Evolutionary conservation across 1,284 basidiomycete species (phyloP).

Genomic region (Puccinia brachypodii): DNA sequence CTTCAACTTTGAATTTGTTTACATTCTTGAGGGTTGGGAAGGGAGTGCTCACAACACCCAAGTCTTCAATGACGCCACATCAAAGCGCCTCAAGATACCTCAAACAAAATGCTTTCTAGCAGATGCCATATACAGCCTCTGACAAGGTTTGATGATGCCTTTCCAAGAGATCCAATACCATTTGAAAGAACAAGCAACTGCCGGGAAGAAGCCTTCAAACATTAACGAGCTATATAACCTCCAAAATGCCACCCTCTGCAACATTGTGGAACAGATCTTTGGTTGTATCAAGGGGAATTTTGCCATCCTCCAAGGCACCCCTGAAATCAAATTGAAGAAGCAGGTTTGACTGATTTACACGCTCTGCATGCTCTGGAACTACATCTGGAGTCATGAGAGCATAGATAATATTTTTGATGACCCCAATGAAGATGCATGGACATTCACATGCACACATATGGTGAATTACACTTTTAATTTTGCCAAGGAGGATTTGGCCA

Average conservation of each 20-base stretch:
- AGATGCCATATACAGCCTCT: background rate
- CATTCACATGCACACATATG: too few species aligned
- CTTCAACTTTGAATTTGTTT: conserved; percentile 6
- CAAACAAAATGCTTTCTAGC: background rate
- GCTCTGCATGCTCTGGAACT: background rate
- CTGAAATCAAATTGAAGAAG: background rate
- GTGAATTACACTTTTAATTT: too few species aligned
- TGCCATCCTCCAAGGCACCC: background rate
- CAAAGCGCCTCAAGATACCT: background rate
- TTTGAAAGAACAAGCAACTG: background rate
- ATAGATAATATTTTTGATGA: background rate
- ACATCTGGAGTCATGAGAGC: background rate
- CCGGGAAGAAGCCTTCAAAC: background rate
- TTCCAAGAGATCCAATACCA: background rate
- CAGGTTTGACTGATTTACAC: background rate
- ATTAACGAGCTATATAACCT: background rate
- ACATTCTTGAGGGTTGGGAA: conserved; percentile 16
- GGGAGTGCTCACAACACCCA: background rate
- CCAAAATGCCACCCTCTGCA: background rate
- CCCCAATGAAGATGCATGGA: too few species aligned
- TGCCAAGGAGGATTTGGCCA: too few species aligned
- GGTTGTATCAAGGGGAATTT: background rate
- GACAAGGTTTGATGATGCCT: background rate
- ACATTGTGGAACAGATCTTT: background rate
- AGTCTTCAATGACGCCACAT: background rate